Conservation (phyloP, 805 yeast genomes). For the Helenozyma rhizophorensis region DNA sequence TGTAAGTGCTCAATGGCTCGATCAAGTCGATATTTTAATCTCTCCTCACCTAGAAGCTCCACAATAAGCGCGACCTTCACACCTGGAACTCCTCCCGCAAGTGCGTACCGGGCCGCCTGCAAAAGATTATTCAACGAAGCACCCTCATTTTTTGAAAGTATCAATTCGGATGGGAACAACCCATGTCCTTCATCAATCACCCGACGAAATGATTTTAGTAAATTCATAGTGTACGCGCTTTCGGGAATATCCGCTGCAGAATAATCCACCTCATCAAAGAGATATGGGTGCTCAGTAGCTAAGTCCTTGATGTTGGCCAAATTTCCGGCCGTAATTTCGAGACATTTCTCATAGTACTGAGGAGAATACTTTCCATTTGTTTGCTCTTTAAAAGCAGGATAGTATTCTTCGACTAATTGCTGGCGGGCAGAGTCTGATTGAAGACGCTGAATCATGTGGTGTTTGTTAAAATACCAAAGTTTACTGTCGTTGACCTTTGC, state of each 20-base stretch:
- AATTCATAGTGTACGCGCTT: conserved; percentile 2
- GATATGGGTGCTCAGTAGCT: conserved; percentile 40
- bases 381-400: conserved; percentile 22
- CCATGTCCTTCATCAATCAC: no score
- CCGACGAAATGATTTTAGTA: no score
- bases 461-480: conserved; percentile 71
- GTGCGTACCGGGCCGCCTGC: conserved; percentile 46
- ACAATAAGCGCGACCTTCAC: conserved; percentile 57
- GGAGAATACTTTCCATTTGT: no score
- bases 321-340: conserved; percentile 44
- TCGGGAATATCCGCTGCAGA: conserved; percentile 12
- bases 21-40: conserved; percentile 8
- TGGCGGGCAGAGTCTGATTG: not conserved
- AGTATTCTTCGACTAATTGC: conserved; percentile 29
- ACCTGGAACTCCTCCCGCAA: conserved; percentile 71
- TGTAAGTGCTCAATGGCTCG: conserved; percentile 5
- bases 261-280: conserved; percentile 40
- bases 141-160: not conserved
- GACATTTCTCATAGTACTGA: conserved; percentile 36
- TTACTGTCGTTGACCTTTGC: conserved; percentile 85
- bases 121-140: conserved; percentile 4
- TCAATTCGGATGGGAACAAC: no score
- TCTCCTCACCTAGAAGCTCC: conserved; percentile 45
- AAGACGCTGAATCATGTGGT: conserved; percentile 49
- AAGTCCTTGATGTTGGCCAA: conserved; percentile 55